Percentiles rank a stretch among this genome's conserved stretches.
Evolutionary conservation across 2,329 filamentous ascomycete genomes (phyloP).

Genomic region (Arthrinium puccinioides): DNA sequence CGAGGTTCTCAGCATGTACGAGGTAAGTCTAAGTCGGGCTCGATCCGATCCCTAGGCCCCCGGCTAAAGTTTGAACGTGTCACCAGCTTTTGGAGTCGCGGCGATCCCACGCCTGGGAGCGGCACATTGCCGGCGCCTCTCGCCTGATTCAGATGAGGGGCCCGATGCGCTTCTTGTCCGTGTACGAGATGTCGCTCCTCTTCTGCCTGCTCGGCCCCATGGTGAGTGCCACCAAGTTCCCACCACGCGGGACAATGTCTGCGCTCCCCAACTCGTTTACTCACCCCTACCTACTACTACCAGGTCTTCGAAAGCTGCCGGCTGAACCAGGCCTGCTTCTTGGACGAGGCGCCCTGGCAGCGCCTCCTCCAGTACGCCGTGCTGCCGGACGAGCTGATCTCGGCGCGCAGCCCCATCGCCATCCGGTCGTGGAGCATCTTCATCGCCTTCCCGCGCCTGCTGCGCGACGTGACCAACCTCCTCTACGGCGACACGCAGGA

Average conservation of each 20-base stretch:
- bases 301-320: constrained; percentile 5
- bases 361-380: constrained; percentile 4
- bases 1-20: constrained; percentile 9
- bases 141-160: constrained; percentile 9
- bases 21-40: constrained; percentile 5
- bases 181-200: constrained; percentile 9
- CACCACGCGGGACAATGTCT: too few relatives aligned
- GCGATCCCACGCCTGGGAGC: constrained; percentile 6
- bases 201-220: constrained; percentile 2
- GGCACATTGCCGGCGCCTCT: constrained; percentile 8
- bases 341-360: constrained; percentile 10
- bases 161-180: constrained; percentile 7
- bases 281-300: neutral
- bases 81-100: constrained; percentile 6
- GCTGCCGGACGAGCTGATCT: neutral
- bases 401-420: constrained; percentile 3
- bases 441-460: constrained; percentile 2
- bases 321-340: constrained; percentile 7
- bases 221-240: neutral
- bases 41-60: neutral
- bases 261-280: too few relatives aligned
- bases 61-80: neutral
- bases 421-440: constrained; percentile 3
- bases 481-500: constrained; percentile 2
- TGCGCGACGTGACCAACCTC: constrained; percentile 3